Evolutionary conservation across 371 early-diverging fungal species (phyloP), one percentile per base, ranked within the genome.

Genomic region (Batrachochytrium dendrobatidis): DNA sequence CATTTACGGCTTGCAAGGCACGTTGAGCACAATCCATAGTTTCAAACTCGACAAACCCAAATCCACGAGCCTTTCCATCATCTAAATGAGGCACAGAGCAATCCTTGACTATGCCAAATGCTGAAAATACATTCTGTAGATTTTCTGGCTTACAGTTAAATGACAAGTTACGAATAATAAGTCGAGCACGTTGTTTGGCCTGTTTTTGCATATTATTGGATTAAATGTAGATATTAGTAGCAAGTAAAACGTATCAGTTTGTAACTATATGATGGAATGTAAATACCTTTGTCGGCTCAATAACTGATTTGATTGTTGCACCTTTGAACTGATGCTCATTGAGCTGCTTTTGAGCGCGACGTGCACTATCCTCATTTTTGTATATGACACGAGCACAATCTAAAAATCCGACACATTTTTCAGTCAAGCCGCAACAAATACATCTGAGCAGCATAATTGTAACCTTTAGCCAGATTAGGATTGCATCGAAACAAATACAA

Each of bases 151-250:
- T 64, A 48, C 61, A 65, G 6, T 58, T 29, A 85, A 90, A 94
- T 5, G 93, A 80, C 66, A 94, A 76, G 65, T 95, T 95, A 49
- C 94, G 90, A 28, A 95, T 80, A 63, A 95, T 94, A 49, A 95
- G 74, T 33, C 92, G 85, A 34, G 68, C 53, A 12, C 49, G 58
- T 31, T 54, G 48, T 6, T 4, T 22, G 7, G 18, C 7, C 8
- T 46, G 5, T 4, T 4, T 4, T 31, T 49, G 7, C n/a, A n/a
- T n/a, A n/a, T n/a, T n/a, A n/a, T n/a, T n/a, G n/a, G n/a, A n/a
- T 39, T 15, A 20, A 20, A 15, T 39, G 15, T 15, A 15, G 15
- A 20, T 20, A 39, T 15, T 39, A 39, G 15, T 39, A 15, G 39
- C 15, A 15, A 15, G 39, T 20, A 7, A 24, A 20, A 20, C n/a